These are phyloP conservation scores for Salix koriyanagi DNA, from an alignment of 345 rosid species.

Conservation along the genomic window DNA sequence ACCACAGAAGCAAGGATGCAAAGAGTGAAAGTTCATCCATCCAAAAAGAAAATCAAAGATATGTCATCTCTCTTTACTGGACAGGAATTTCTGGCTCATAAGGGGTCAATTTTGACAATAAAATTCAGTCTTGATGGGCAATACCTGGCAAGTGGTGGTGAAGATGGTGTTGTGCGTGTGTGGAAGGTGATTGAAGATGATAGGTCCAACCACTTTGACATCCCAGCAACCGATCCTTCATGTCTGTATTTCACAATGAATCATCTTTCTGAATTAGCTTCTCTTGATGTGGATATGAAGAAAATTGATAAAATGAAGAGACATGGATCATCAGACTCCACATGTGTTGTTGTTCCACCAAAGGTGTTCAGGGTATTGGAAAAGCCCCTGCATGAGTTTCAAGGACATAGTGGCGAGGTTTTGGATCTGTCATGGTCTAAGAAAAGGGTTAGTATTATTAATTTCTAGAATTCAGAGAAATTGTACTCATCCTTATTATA, in stretches of 20 bases:
- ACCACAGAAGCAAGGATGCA: slow-evolving; percentile 24
- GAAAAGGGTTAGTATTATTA: slow-evolving; percentile 51
- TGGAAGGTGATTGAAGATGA: slow-evolving; percentile 67
- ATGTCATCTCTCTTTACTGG: slow-evolving; percentile 60
- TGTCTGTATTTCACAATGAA: slow-evolving; percentile 50
- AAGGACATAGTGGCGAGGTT: slow-evolving; percentile 58
- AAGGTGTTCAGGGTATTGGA: slow-evolving; percentile 54
- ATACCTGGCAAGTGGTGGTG: slow-evolving; percentile 72
- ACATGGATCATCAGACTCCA: slow-evolving; percentile 43
- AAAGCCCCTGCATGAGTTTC: slow-evolving; percentile 66
- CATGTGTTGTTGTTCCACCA: slow-evolving; percentile 63
- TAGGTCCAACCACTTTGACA: slow-evolving; percentile 38
- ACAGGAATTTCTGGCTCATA: slow-evolving; percentile 69
- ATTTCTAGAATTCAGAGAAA: neutral
- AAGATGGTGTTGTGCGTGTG: slow-evolving; percentile 62
- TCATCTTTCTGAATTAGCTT: slow-evolving; percentile 43
- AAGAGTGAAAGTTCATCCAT: slow-evolving; percentile 19
- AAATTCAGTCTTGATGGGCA: slow-evolving; percentile 72
- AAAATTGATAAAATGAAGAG: slow-evolving; percentile 37
- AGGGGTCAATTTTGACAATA: slow-evolving; percentile 65
- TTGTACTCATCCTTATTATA: neutral
- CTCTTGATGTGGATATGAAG: slow-evolving; percentile 39
- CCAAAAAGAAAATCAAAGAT: slow-evolving; percentile 55
- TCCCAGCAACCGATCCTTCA: slow-evolving; percentile 44
- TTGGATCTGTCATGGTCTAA: slow-evolving; percentile 82